A percentile compares a stretch with the other conserved stretches of the same genome.
Evolutionary conservation across 257 asterid genomes (phyloP).

Genomic region (Coffea eugenioides): DNA sequence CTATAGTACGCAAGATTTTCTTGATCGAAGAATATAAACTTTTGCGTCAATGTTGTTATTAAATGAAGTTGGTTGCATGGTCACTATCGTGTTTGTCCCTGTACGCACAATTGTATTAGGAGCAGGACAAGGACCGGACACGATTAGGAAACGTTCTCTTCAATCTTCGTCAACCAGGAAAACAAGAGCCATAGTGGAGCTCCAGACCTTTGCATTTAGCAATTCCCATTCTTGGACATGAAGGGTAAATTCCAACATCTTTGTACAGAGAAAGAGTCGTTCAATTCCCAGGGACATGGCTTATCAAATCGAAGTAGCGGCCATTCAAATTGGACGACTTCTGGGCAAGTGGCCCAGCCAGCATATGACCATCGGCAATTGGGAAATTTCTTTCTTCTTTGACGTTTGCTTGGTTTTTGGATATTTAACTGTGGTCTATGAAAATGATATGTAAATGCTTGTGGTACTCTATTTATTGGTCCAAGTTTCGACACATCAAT

Average conservation of each 20-base stretch:
- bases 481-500: too few relatives aligned
- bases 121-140: not conserved
- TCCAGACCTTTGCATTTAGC: not conserved
- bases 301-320: not conserved
- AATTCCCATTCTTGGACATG: slow-evolving; percentile 2
- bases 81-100: slow-evolving; percentile 2
- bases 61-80: slow-evolving; percentile 5
- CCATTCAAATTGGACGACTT: not conserved
- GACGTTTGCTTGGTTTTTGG: not conserved
- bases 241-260: not conserved
- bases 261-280: not conserved
- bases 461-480: too few relatives aligned
- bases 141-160: not conserved
- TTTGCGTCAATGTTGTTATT: not conserved
- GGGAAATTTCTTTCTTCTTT: not conserved
- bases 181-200: not conserved
- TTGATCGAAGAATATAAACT: not conserved
- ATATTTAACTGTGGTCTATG: too few relatives aligned
- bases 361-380: too few relatives aligned
- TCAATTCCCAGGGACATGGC: not conserved
- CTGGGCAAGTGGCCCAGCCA: not conserved
- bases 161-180: not conserved
- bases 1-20: not conserved
- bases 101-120: not conserved
- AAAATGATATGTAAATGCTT: too few relatives aligned